Evolutionary conservation across 257 asterid genomes (phyloP), one percentile per base, ranked within the genome.

Genomic region (Solanum rostratum): DNA sequence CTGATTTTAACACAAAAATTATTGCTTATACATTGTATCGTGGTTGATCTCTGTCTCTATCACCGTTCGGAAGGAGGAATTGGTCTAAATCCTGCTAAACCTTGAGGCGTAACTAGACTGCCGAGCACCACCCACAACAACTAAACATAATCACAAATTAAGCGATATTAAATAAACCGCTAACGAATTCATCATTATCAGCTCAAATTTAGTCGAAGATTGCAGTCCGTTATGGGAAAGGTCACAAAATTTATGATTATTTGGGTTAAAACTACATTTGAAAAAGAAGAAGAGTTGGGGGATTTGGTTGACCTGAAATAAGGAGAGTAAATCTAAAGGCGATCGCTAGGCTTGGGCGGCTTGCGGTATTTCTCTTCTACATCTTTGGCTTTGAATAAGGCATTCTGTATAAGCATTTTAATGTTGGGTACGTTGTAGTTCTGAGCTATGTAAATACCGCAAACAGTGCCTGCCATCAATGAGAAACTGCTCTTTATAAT

Each of bases 291-390:
- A 24, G n/a, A 45, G 43, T 71, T 62, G 3, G 33, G 68, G 68
- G 15, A 2, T 65, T 65, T 8, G 14, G 15, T 76, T 49, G 27
- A 76, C 81, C 81, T 76, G 43, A 22, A 49, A 76, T 8, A 24
- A 24, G 60, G 81, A 24, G 60, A 73, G 19, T 73, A 78, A 83
- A 78, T 27, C 84, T 84, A 88, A 54, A 81, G 87, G 84, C 87
- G 89, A 41, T 87, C 89, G 20, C 91, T 91, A 24, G 93, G 92
- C 81, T 89, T 90, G 83, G 88, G 85, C 19, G 95, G 95, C 87
- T 90, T 91, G 80, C 92, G 93, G 70, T 92, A 91, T 84, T 91
- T 89, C 83, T 90, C 92, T 86, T 91, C 92, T 24, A 88, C 90
- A 24, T 85, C 86, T 74, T 92, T 89, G 43, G 94, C 96, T 50